Conservation (phyloP, 345 rosid genomes). For the Brassica nigra region DNA sequence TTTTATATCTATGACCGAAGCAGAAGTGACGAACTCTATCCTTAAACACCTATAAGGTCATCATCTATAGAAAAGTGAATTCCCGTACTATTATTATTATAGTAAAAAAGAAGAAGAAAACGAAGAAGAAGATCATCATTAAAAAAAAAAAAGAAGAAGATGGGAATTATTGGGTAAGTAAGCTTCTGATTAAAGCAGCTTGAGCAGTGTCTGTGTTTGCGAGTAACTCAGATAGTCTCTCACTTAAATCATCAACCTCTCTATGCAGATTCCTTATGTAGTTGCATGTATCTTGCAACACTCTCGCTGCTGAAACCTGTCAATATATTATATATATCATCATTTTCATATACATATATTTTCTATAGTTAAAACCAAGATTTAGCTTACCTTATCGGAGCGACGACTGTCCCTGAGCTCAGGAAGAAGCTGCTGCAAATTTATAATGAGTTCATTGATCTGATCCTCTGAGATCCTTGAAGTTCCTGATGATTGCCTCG, state of each 20-base stretch:
- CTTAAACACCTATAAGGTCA: conserved; percentile 31
- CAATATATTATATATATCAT: not conserved
- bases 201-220: conserved; percentile 73
- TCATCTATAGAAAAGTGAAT: conserved; percentile 28
- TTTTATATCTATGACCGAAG: not conserved
- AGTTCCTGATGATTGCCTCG: conserved; percentile 63
- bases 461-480: conserved; percentile 79
- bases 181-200: conserved; percentile 71
- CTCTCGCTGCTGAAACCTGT: conserved; percentile 74
- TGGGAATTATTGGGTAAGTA: conserved; percentile 53
- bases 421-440: conserved; percentile 84
- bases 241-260: conserved; percentile 83
- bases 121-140: not conserved
- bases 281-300: conserved; percentile 81
- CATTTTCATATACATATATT: not conserved
- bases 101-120: not conserved
- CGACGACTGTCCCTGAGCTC: conserved; percentile 64
- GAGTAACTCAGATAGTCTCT: conserved; percentile 70
- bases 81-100: conserved; percentile 17
- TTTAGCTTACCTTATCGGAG: conserved; percentile 66
- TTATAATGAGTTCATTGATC: conserved; percentile 73
- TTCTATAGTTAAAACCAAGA: not conserved
- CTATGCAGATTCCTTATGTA: conserved; percentile 75
- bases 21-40: conserved; percentile 21
- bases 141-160: not conserved